Conservation (phyloP, 164 flowering plant genomes). For the Vitis amurensis region DNA sequence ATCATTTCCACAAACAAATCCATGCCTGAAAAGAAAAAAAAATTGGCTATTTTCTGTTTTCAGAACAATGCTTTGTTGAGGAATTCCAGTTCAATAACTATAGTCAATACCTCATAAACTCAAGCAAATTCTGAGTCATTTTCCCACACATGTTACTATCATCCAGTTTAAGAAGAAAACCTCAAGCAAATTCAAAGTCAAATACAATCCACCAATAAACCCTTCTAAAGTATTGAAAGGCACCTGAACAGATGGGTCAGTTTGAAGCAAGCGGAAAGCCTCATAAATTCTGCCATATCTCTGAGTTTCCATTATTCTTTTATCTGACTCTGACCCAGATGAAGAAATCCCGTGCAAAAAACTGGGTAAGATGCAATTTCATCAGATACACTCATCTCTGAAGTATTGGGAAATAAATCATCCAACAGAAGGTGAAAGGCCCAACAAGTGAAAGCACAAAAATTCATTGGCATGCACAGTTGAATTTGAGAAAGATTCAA, state of each 20-base stretch:
- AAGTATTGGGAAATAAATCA: not conserved
- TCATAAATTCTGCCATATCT: slow-evolving; percentile 16
- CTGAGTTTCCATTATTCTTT: slow-evolving; percentile 13
- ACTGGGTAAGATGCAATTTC: slow-evolving; percentile 14
- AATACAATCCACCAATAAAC: too few relatives aligned
- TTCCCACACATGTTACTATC: too few relatives aligned
- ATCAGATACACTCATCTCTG: not conserved
- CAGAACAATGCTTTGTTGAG: too few relatives aligned
- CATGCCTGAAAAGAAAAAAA: not conserved
- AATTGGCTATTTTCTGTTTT: too few relatives aligned
- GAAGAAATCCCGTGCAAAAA: slow-evolving; percentile 17
- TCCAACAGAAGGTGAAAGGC: not conserved
- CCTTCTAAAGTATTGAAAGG: not conserved
- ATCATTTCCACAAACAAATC: not conserved
- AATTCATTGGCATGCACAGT: not conserved
- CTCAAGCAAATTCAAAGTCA: too few relatives aligned
- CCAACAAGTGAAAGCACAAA: not conserved
- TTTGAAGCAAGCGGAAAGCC: slow-evolving; percentile 24
- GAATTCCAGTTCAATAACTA: too few relatives aligned
- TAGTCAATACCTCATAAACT: too few relatives aligned
- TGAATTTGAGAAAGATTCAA: too few relatives aligned
- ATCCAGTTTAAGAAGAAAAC: too few relatives aligned
- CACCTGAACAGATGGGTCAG: slow-evolving; percentile 35
- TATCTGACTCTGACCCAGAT: slow-evolving; percentile 9
- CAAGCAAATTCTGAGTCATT: too few relatives aligned